Conservation (phyloP, 106 monocot species). For the Acanthochlamys bracteata region DNA sequence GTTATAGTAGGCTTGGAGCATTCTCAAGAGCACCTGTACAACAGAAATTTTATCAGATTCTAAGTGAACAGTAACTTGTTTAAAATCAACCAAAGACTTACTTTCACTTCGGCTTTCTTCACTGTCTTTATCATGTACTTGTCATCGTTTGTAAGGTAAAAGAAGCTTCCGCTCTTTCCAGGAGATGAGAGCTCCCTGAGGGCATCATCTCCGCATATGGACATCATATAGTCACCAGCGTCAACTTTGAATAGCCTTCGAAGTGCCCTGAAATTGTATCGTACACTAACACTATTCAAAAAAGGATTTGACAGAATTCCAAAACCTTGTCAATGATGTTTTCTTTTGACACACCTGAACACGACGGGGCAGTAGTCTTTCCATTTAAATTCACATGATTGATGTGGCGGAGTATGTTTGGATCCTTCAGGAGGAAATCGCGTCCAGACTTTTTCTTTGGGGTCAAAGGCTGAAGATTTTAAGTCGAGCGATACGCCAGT, state of each 20-base stretch:
- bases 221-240: conserved; percentile 91
- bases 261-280: conserved; percentile 40
- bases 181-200: conserved; percentile 92
- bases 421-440: conserved; percentile 82
- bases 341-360: conserved; percentile 43
- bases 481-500: conserved; percentile 39
- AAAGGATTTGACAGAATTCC: no score
- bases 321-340: no score
- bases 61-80: no score
- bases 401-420: conserved; percentile 80
- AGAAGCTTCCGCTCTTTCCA: conserved; percentile 97
- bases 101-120: conserved; percentile 97
- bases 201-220: conserved; percentile 89
- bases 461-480: conserved; percentile 75
- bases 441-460: conserved; percentile 85
- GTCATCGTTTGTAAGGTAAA: conserved; percentile 90
- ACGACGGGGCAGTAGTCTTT: conserved; percentile 91
- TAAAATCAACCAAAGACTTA: conserved; percentile 11
- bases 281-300: no score
- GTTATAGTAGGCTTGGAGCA: conserved; percentile 93
- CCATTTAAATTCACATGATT: conserved; percentile 84
- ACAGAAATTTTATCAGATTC: background rate
- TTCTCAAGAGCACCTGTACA: conserved; percentile 73
- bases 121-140: conserved; percentile 96
- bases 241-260: conserved; percentile 86